Base-by-base conservation (phyloP, 2,329 filamentous ascomycete species). In the Teratosphaeria destructans region DNA sequence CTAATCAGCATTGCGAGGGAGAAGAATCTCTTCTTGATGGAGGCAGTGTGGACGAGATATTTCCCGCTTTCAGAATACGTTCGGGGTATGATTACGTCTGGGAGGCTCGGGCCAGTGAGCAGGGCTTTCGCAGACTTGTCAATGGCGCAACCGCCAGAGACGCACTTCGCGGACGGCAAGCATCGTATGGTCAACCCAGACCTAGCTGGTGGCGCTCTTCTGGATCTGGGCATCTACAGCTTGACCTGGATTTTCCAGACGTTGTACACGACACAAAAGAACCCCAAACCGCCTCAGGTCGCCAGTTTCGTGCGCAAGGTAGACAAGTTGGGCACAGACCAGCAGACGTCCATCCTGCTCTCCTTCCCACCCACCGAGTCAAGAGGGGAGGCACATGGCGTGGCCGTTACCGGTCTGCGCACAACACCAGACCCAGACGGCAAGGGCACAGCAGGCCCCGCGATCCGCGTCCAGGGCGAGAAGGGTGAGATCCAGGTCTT, bases 221-320 rank as follows among this genome's bases (percentile, higher is more conserved):
- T 96, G 56, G 91, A 96, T 73, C 79, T 96, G 60, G 91, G 91
- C 62, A 88, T 96, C 73, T 96, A 96, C 77, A 84, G 89, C 54
- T 76, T 96, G 62, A 95, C 90, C 35, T 96, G 91, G 91, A 82
- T 94, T 6, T 95, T 93, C 81, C 90, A 95, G 75, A 87, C 87
- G 53, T 81, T 95, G 32, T 95, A 95, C 76, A 89, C 91, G 73
- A 84, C 88, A 3, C 87, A 92, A 69, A 72, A 76, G 10, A 73
- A 82, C 58, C 88, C 90, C 66, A 82, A 89, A 72, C 70, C 81
- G 0, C 91, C 91, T 5, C 80, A 78, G 53, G 85, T 94, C 3
- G 76, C 85, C 0, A 83, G 88, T 57, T 69, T 77, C n/a, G 84
- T 91, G 67, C 84, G 84, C 70, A 87, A 88, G 70, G 90, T 90